These are phyloP conservation scores for Nothophytophthora sp. DNA, from an alignment of 352 stramenopile species.

Conservation along the genomic window DNA sequence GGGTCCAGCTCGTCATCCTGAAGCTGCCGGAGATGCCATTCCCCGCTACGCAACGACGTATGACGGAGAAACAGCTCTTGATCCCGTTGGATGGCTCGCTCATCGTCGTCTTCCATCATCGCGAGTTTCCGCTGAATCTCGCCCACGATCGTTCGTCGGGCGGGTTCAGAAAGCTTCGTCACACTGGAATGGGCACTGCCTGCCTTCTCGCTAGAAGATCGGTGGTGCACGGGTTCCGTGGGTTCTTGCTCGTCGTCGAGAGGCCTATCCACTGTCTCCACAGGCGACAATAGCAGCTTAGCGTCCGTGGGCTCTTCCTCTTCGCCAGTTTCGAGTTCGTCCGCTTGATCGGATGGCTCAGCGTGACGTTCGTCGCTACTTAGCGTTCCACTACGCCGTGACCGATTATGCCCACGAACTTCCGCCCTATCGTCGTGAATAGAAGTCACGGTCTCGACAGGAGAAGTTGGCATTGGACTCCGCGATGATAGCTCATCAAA, in stretches of 20 bases:
- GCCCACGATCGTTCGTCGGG: slow-evolving; percentile 39
- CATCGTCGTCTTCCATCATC: slow-evolving; percentile 39
- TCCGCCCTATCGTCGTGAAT: too few relatives aligned
- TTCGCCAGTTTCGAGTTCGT: background rate
- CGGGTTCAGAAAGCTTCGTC: background rate
- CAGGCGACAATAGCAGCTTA: background rate
- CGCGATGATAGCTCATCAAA: background rate
- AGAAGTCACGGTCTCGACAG: too few relatives aligned
- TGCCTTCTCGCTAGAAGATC: background rate
- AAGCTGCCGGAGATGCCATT: slow-evolving; percentile 30
- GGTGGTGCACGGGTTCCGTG: background rate
- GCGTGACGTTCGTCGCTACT: too few relatives aligned
- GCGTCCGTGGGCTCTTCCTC: background rate
- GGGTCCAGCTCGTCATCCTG: slow-evolving; percentile 7
- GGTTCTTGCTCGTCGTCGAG: background rate
- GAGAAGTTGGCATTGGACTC: too few relatives aligned
- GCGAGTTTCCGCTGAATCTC: slow-evolving; percentile 55
- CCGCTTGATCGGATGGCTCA: slow-evolving; percentile 1
- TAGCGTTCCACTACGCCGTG: too few relatives aligned
- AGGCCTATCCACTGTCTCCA: background rate
- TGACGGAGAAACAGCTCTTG: slow-evolving; percentile 42
- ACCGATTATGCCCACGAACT: too few relatives aligned
- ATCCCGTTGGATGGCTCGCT: slow-evolving; percentile 31
- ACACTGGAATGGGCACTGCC: slow-evolving; percentile 1
- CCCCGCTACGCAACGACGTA: slow-evolving; percentile 33